Evolutionary conservation across 768 basidiomycete species (phyloP), one percentile per base, ranked within the genome.

Genomic region (Exidia glandulosa): DNA sequence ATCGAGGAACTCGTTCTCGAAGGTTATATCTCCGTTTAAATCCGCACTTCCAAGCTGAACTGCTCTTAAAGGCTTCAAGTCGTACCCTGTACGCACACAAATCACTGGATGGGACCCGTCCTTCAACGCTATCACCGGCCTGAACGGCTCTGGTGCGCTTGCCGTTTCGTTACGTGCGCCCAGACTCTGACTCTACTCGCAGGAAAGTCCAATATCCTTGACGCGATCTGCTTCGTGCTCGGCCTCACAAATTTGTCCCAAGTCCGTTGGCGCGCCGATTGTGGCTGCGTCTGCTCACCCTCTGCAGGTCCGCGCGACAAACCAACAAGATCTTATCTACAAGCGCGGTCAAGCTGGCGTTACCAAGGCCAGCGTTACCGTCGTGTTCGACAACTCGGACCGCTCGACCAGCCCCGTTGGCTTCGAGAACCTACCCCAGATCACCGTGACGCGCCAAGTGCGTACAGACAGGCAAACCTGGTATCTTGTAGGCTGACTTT

Each of bases 361-460:
- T 61, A 92, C 91, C 12, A 94, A 95, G 76, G 96, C 96, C 3
- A 94, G 91, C 63, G 96, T 99, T 2, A 97, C 96, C 32, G 93
- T 98, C 67, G 94, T 99, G 2, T 99, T 99, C 68, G 93, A 98
- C 79, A 99, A 99, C 71, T 90, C 93, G 1, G 94, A 98, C 70
- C 79, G 83, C 12, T 78, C 80, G 25, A 91, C 81, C 61, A 90
- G 89, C 64, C 96, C 94, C 0, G 79, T 85, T 1, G 94, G 93
- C 2, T 81, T 87, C 34, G 86, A 91, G 68, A 79, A 86, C 36
- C 83, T 75, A 60, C 81, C 85, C 57, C 93, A 97, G 71, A 93
- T 99, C 66, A 98, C 96, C 0, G 94, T 99, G 16, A 99, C 94
- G 33, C 87, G 96, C 61, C 94, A 96, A 79, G 92, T 91, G 23